Evolutionary conservation across 2,329 filamentous ascomycete genomes (phyloP).

Genomic region (Trichoderma koningiopsis): DNA sequence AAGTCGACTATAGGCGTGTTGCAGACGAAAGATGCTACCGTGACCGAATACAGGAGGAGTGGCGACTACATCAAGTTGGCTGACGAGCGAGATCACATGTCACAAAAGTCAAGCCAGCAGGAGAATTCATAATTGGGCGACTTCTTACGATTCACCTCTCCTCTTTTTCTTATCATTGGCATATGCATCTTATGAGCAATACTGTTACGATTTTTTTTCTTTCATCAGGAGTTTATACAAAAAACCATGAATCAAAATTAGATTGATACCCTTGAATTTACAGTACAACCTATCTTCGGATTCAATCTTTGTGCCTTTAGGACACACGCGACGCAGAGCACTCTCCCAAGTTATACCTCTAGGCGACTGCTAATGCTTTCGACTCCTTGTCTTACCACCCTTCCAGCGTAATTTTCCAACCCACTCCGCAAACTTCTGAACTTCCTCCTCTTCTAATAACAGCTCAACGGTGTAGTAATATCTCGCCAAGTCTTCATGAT

Average conservation of each 20-base stretch:
- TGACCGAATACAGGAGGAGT: constrained; percentile 19
- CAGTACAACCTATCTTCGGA: background rate
- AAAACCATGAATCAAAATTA: background rate
- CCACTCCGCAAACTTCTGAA: constrained; percentile 72
- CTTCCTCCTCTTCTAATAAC: constrained; percentile 70
- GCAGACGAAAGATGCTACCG: constrained; percentile 20
- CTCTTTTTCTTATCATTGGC: background rate
- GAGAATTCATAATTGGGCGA: background rate
- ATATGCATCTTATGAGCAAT: background rate
- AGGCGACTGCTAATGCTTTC: background rate
- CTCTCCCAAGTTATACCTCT: background rate
- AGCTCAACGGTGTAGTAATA: constrained; percentile 73
- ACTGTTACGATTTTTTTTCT: background rate
- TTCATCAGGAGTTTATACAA: background rate
- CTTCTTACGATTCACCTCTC: background rate
- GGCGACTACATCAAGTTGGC: constrained; percentile 19
- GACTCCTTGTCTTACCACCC: constrained; percentile 34
- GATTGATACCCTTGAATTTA: background rate
- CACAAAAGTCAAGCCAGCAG: background rate
- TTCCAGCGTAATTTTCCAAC: constrained; percentile 76
- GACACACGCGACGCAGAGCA: background rate
- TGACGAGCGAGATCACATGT: constrained; percentile 16
- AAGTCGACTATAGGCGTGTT: constrained; percentile 13
- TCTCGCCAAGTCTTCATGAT: constrained; percentile 76
- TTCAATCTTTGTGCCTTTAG: background rate